Evolutionary conservation across 1,284 basidiomycete species (phyloP).

Genomic region (Caloboletus firmus): DNA sequence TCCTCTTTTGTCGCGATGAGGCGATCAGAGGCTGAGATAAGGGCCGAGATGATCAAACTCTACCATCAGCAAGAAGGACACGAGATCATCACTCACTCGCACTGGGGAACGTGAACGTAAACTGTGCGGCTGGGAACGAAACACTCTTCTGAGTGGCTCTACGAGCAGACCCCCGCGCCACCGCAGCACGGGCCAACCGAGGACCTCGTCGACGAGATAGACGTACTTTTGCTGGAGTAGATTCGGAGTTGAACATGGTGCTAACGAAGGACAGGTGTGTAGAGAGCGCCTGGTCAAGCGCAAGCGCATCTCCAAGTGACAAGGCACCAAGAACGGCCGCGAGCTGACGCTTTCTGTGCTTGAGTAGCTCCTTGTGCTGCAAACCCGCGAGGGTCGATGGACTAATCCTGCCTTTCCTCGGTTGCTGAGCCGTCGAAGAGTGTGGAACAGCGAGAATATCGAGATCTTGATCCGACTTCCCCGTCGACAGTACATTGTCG

Average conservation of each 20-base stretch:
- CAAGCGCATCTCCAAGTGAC: slow-evolving; percentile 62
- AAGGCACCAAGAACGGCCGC: slow-evolving; percentile 63
- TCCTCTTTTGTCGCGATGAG: slow-evolving; percentile 65
- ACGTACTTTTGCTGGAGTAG: slow-evolving; percentile 35
- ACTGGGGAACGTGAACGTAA: slow-evolving; percentile 60
- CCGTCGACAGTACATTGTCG: slow-evolving; percentile 12
- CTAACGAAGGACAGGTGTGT: slow-evolving; percentile 52
- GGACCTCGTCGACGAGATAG: slow-evolving; percentile 40
- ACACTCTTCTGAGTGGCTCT: slow-evolving; percentile 30
- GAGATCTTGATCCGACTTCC: slow-evolving; percentile 24
- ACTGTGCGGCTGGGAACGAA: slow-evolving; percentile 49
- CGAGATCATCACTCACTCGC: slow-evolving; percentile 59
- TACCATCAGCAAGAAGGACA: slow-evolving; percentile 22
- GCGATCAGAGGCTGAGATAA: slow-evolving; percentile 62
- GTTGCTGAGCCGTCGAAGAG: slow-evolving; percentile 21
- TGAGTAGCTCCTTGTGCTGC: slow-evolving; percentile 72
- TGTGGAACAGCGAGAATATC: slow-evolving; percentile 19
- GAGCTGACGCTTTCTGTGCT: slow-evolving; percentile 64
- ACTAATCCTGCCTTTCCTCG: slow-evolving; percentile 51
- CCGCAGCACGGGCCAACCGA: slow-evolving; percentile 44
- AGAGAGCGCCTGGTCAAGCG: slow-evolving; percentile 74
- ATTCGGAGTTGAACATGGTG: slow-evolving; percentile 30
- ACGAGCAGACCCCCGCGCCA: slow-evolving; percentile 23
- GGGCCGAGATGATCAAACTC: slow-evolving; percentile 27
- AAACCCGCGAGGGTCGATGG: slow-evolving; percentile 65